Percentiles rank a stretch among this genome's conserved stretches.
Conservation (phyloP, 495 filamentous ascomycete species). For the Penicillium dipodomyicola region DNA sequence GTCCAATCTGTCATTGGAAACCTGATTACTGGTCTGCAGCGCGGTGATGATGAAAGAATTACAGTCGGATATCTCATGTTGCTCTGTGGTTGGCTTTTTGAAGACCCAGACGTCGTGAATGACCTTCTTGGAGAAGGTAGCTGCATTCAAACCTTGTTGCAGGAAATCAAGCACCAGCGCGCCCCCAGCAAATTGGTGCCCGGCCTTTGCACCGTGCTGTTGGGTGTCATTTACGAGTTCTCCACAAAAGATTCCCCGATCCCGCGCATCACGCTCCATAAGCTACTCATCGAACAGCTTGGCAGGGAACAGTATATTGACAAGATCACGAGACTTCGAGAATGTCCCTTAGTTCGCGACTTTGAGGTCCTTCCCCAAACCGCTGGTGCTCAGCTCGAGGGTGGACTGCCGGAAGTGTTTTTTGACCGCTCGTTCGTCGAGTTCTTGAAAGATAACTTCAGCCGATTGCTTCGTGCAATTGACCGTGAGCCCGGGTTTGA, state of each 20-base stretch:
- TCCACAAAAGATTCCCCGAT: constrained; percentile 96
- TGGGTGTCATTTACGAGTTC: constrained; percentile 94
- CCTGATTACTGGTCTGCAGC: constrained; percentile 70
- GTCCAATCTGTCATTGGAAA: constrained; percentile 84
- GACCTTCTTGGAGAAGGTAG: constrained; percentile 96
- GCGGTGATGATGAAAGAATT: constrained; percentile 75
- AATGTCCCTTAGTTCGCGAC: constrained; percentile 80
- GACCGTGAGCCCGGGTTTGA: constrained; percentile 90
- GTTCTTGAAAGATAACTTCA: constrained; percentile 94
- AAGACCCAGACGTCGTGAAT: constrained; percentile 86
- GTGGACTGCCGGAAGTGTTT: constrained; percentile 74
- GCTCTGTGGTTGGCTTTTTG: constrained; percentile 89
- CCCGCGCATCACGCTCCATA: constrained; percentile 75
- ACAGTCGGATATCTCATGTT: constrained; percentile 88
- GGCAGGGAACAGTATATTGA: constrained; percentile 89
- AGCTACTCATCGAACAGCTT: constrained; percentile 73
- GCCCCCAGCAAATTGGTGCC: constrained; percentile 63
- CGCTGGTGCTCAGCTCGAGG: constrained; percentile 51
- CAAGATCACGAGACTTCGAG: constrained; percentile 72
- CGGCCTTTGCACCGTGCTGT: constrained; percentile 77
- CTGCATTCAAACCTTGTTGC: constrained; percentile 79
- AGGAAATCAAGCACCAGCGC: constrained; percentile 63
- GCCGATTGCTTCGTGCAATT: constrained; percentile 77
- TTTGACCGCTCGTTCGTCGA: constrained; percentile 87
- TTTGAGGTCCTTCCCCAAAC: constrained; percentile 84